Base-by-base conservation (phyloP, 2,329 filamentous ascomycete species). In the Calonectria pauciramosa region DNA sequence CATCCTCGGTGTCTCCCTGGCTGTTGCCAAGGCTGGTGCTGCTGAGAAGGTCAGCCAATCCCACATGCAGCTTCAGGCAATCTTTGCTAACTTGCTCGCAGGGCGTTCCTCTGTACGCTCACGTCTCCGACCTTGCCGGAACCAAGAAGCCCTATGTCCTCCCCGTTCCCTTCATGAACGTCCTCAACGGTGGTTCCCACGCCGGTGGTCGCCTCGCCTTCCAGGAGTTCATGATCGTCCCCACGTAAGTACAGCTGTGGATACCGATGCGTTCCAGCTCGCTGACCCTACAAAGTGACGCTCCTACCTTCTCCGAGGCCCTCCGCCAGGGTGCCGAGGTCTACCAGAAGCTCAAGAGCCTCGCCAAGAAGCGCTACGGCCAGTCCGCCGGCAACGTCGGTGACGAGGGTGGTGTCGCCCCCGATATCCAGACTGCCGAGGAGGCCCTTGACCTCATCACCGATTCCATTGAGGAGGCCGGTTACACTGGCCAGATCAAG, bases 351-450 rank as follows among this genome's bases (percentile, higher is more conserved):
- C 94, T 99, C 84, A 99, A 99, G 94, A 84, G 91, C 83, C 93
- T 99, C 77, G 96, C 97, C 87, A 99, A 99, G 95, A 97, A 98
- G 95, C 97, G 95, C 92, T 99, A 99, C 87, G 97, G 97, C 86
- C 96, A 98, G 89, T 98, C 97, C 79, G 97, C 97, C 80, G 97
- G 96, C 87, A 99, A 99, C 87, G 97, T 99, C 81, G 97, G 97
- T 89, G 97, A 99, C 86, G 97, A 99, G 93, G 97, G 97, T 91
- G 97, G 97, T 94, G 97, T 99, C 85, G 97, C 97, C 82, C 97
- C 97, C 82, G 96, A 99, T 93, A 99, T 99, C 85, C 95, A 98
- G 91, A 97, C 95, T 81, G 91, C 97, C 78, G 95, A 97, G 86
- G 97, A 99, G 91, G 97, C 97, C 81, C 95, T 99, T 77, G 95